Conservation (phyloP, 176 grass and related monocot genomes). For the Rhynchospora tenuis region DNA sequence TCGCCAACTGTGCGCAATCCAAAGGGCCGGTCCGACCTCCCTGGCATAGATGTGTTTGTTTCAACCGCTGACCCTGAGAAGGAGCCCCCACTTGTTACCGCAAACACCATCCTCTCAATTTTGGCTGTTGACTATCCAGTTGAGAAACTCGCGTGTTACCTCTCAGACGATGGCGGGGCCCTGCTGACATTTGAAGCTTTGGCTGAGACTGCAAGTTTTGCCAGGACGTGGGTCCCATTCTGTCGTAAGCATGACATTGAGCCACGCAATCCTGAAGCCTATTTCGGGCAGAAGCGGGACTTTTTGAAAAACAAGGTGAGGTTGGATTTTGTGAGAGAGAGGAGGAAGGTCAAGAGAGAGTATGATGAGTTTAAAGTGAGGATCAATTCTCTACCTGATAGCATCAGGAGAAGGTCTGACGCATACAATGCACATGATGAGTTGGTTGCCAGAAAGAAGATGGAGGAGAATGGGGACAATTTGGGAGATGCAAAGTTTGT, state of each 20-base stretch:
- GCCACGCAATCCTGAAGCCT: slow-evolving; percentile 70
- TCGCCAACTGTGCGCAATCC: slow-evolving; percentile 64
- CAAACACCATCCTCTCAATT: slow-evolving; percentile 93
- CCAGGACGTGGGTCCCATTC: slow-evolving; percentile 69
- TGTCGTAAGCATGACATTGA: slow-evolving; percentile 87
- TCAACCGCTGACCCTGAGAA: slow-evolving; percentile 90
- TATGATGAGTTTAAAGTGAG: slow-evolving; percentile 73
- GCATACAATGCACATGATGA: slow-evolving; percentile 91
- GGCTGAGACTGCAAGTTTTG: slow-evolving; percentile 81
- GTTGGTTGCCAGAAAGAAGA: slow-evolving; percentile 39
- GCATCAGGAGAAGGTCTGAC: slow-evolving; percentile 69
- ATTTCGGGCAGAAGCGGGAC: slow-evolving; percentile 67
- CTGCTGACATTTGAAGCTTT: slow-evolving; percentile 87
- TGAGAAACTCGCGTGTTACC: slow-evolving; percentile 89
- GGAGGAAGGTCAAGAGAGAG: slow-evolving; percentile 84
- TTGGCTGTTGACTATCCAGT: slow-evolving; percentile 86
- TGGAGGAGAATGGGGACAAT: slow-evolving; percentile 35
- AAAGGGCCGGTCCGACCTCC: slow-evolving; percentile 83
- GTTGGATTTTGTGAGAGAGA: slow-evolving; percentile 68
- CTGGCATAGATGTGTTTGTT: slow-evolving; percentile 76
- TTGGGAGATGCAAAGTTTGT: slow-evolving; percentile 24
- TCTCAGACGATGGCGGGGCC: slow-evolving; percentile 83
- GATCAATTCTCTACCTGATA: slow-evolving; percentile 64
- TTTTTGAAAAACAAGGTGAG: slow-evolving; percentile 81
- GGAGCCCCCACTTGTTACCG: slow-evolving; percentile 82